These are phyloP conservation scores for Paecilomyces fulvus DNA, from an alignment of 2,329 filamentous ascomycete genomes.

Conservation along the genomic window DNA sequence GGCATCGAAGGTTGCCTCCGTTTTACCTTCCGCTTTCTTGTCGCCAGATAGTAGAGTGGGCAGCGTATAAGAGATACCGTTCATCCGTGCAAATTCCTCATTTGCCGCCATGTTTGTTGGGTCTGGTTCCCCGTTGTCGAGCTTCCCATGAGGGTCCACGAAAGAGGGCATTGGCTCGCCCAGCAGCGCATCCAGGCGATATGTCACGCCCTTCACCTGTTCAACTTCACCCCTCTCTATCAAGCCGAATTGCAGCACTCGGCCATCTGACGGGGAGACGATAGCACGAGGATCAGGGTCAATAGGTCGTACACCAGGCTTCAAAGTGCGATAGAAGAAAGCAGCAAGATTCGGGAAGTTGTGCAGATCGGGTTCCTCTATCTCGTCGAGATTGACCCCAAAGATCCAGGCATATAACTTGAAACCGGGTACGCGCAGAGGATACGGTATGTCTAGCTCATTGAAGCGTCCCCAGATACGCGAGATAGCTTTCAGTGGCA, in stretches of 20 bases:
- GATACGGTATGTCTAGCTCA: constrained; percentile 79
- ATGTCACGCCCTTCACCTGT: constrained; percentile 98
- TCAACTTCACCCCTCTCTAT: constrained; percentile 94
- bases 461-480: constrained; percentile 88
- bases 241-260: constrained; percentile 80
- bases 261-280: constrained; percentile 82
- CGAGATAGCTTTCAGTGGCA: constrained; percentile 84
- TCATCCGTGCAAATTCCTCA: constrained; percentile 87
- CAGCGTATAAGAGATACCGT: constrained; percentile 91
- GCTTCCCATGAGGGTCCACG: constrained; percentile 29
- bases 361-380: constrained; percentile 79
- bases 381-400: constrained; percentile 81
- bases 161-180: constrained; percentile 50
- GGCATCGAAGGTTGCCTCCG: constrained; percentile 59
- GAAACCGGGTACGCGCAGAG: constrained; percentile 79
- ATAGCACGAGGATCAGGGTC: constrained; percentile 73
- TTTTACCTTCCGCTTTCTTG: constrained; percentile 34
- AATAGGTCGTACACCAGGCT: constrained; percentile 76
- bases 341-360: constrained; percentile 86
- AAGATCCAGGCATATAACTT: constrained; percentile 86
- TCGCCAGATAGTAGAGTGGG: constrained; percentile 75
- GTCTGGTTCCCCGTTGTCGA: constrained; percentile 24
- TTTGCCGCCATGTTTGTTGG: constrained; percentile 59
- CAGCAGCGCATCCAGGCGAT: constrained; percentile 85
- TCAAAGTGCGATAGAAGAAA: constrained; percentile 94